Conservation (phyloP, 2,329 filamentous ascomycete genomes). For the Curvularia spicifera region DNA sequence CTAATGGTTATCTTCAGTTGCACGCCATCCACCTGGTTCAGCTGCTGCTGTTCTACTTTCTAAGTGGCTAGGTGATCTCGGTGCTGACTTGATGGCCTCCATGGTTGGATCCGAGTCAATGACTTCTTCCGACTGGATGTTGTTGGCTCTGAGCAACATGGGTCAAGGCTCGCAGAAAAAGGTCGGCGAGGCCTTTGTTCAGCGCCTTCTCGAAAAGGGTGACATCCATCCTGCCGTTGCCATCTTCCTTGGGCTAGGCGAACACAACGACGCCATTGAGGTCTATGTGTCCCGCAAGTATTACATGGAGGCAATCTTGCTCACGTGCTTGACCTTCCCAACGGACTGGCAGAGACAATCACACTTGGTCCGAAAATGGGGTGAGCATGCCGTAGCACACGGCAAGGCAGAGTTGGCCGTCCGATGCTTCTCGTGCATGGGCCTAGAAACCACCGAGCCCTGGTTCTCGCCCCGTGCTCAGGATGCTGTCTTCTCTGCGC, state of each 20-base stretch:
- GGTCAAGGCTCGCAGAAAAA: conserved; percentile 80
- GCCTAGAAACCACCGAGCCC: conserved; percentile 80
- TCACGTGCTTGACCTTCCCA: conserved; percentile 83
- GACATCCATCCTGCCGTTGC: conserved; percentile 92
- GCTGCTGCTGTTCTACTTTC: conserved; percentile 80
- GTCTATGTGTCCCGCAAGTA: conserved; percentile 91
- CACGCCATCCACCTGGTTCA: conserved; percentile 73
- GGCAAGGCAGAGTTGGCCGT: conserved; percentile 90
- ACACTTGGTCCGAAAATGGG: conserved; percentile 90
- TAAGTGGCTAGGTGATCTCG: conserved; percentile 90
- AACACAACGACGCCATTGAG: conserved; percentile 93
- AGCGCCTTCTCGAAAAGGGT: conserved; percentile 84
- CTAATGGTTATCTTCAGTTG: conserved; percentile 55
- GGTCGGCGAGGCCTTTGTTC: conserved; percentile 87
- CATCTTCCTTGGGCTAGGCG: conserved; percentile 89
- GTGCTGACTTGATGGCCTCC: conserved; percentile 79
- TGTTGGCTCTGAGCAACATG: conserved; percentile 88
- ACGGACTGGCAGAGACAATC: conserved; percentile 90
- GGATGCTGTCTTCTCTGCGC: conserved; percentile 64
- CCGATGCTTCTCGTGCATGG: conserved; percentile 90
- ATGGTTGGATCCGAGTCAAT: conserved; percentile 80
- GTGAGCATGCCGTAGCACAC: conserved; percentile 85
- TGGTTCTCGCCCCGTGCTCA: conserved; percentile 86
- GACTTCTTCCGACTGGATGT: conserved; percentile 96
- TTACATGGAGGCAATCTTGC: conserved; percentile 89